Conservation (phyloP, 345 rosid species). For the Lepidium africanum region DNA sequence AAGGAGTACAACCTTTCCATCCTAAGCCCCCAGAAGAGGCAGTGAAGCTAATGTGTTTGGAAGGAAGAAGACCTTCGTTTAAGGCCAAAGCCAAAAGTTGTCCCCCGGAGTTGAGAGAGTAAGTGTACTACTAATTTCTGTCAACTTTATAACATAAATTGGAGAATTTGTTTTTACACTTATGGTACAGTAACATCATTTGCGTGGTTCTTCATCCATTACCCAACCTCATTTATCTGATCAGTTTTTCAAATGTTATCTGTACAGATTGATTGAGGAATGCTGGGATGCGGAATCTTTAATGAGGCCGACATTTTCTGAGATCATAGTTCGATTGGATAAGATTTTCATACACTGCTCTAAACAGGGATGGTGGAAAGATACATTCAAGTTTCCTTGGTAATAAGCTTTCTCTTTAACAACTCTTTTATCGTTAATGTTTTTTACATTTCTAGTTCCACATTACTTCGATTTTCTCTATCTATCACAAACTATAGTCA, state of each 20-base stretch:
- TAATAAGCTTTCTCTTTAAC: constrained; percentile 24
- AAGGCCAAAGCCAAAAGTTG: constrained; percentile 62
- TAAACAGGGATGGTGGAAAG: constrained; percentile 95
- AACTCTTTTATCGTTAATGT: constrained; percentile 6
- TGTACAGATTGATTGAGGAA: constrained; percentile 76
- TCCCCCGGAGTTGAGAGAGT: constrained; percentile 84
- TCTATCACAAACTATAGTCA: neutral
- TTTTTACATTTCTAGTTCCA: neutral
- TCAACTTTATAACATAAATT: neutral
- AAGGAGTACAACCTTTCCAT: constrained; percentile 82
- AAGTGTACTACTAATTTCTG: constrained; percentile 24
- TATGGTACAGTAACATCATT: neutral
- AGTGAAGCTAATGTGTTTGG: constrained; percentile 61
- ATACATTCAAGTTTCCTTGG: constrained; percentile 95
- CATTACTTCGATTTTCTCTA: neutral
- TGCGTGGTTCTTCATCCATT: neutral
- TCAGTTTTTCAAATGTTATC: neutral
- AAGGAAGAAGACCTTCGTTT: constrained; percentile 68
- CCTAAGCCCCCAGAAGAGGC: constrained; percentile 69
- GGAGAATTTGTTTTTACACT: neutral
- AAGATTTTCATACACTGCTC: constrained; percentile 55
- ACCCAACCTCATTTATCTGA: neutral
- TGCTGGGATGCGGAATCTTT: constrained; percentile 68
- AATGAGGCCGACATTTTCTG: constrained; percentile 78
- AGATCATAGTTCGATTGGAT: constrained; percentile 79